Conservation (phyloP, 1,139 yeast genomes). For the Yamadazyma triangularis region DNA sequence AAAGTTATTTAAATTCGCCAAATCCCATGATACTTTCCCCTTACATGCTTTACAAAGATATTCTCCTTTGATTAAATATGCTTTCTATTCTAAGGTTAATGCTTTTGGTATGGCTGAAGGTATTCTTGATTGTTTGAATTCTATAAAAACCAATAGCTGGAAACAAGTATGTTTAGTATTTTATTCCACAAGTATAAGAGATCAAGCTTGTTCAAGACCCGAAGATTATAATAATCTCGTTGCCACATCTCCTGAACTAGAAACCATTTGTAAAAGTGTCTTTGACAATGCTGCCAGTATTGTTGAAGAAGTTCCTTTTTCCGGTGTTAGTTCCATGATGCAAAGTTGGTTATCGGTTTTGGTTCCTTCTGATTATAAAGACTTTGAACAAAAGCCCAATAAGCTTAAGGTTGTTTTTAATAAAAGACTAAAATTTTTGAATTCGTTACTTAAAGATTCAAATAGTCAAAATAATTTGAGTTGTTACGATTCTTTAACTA, state of each 20-base stretch:
- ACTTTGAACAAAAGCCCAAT: conserved; percentile 26
- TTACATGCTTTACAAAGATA: conserved; percentile 36
- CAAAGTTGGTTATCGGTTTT: conserved; percentile 32
- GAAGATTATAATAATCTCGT: conserved; percentile 37
- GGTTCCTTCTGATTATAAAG: conserved; percentile 35
- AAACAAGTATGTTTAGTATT: conserved; percentile 49
- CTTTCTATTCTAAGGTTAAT: conserved; percentile 40
- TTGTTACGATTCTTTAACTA: conserved; percentile 38
- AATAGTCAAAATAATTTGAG: conserved; percentile 34
- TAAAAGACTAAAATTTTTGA: conserved; percentile 32
- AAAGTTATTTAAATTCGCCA: conserved; percentile 31
- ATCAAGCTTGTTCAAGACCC: conserved; percentile 59
- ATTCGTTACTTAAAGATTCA: conserved; percentile 30
- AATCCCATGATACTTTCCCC: conserved; percentile 36
- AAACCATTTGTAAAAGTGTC: conserved; percentile 22
- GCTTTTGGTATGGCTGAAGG: conserved; percentile 36
- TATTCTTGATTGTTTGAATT: conserved; percentile 33
- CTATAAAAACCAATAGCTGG: conserved; percentile 50
- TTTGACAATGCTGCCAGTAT: conserved; percentile 30
- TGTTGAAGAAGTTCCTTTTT: conserved; percentile 26
- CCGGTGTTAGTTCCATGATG: conserved; percentile 23
- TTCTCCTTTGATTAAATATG: conserved; percentile 48
- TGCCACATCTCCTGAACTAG: conserved; percentile 23
- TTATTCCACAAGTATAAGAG: conserved; percentile 44
- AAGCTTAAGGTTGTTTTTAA: conserved; percentile 32